These are phyloP conservation scores for Phytophthora hybrid DNA, from an alignment of 352 stramenopile species.

Conservation along the genomic window DNA sequence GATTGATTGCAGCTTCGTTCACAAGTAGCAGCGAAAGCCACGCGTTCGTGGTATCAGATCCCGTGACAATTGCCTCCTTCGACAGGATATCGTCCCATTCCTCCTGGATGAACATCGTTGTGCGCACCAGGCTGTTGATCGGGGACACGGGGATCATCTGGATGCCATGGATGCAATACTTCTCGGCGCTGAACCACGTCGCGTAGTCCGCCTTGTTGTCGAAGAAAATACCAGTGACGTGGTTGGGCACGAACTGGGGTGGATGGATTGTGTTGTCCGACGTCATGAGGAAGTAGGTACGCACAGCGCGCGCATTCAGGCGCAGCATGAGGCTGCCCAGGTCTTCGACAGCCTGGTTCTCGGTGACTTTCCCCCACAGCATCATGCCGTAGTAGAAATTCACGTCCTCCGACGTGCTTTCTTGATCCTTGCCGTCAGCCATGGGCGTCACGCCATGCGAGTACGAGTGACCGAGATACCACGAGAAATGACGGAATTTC, in stretches of 20 bases:
- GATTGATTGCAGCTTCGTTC: no score
- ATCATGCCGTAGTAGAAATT: slow-evolving; percentile 79
- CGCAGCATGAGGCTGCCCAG: slow-evolving; percentile 30
- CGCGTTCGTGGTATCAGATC: slow-evolving; percentile 55
- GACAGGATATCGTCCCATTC: slow-evolving; percentile 82
- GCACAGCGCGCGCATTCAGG: slow-evolving; percentile 56
- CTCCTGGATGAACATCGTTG: slow-evolving; percentile 65
- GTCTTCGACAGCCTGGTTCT: no score
- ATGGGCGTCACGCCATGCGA: slow-evolving; percentile 68
- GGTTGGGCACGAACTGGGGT: slow-evolving; percentile 57
- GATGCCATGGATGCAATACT: no score
- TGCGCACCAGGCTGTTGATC: slow-evolving; percentile 76
- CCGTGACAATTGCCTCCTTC: slow-evolving; percentile 70
- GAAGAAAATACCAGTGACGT: slow-evolving; percentile 8
- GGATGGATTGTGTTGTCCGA: slow-evolving; percentile 66
- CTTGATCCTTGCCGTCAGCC: slow-evolving; percentile 72
- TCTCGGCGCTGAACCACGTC: no score
- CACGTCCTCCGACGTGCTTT: slow-evolving; percentile 69
- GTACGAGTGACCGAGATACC: slow-evolving; percentile 65
- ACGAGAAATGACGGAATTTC: no score
- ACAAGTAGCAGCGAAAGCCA: slow-evolving; percentile 32
- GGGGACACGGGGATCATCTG: slow-evolving; percentile 19
- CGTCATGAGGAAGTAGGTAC: slow-evolving; percentile 75
- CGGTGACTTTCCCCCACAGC: slow-evolving; percentile 44
- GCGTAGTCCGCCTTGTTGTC: no score